Conservation (phyloP, 129 eudicot species). For the Cynara cardunculus region DNA sequence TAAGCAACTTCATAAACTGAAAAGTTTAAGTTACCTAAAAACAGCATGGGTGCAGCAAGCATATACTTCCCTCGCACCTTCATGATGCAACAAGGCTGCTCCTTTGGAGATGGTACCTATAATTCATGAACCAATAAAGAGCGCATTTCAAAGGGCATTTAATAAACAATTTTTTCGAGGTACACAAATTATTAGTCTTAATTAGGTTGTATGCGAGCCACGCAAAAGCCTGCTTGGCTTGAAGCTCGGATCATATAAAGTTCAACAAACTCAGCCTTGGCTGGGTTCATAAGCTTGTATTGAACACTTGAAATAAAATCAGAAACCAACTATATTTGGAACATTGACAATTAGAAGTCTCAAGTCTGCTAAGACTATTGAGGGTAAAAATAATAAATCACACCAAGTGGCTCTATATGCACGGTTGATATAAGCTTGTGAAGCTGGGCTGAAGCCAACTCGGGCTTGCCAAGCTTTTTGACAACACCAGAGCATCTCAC, state of each 20-base stretch:
- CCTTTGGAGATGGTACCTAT: conserved; percentile 93
- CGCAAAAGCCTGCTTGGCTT: not conserved
- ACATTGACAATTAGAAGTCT: not conserved
- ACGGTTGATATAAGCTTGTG: too few relatives aligned
- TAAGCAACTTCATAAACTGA: not conserved
- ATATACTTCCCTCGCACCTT: conserved; percentile 98
- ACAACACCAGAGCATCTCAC: too few relatives aligned
- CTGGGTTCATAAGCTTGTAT: too few relatives aligned
- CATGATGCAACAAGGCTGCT: conserved; percentile 82
- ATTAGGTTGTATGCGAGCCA: not conserved
- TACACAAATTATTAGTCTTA: not conserved
- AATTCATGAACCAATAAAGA: conserved; percentile 19
- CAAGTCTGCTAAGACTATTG: not conserved
- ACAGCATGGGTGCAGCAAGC: conserved; percentile 96
- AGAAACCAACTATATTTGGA: not conserved
- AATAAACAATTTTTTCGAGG: not conserved
- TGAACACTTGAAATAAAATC: not conserved
- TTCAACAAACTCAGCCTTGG: not conserved
- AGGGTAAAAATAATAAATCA: too few relatives aligned
- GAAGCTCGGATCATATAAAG: not conserved
- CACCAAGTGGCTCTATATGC: too few relatives aligned
- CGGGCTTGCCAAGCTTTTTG: too few relatives aligned
- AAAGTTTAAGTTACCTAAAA: conserved; percentile 50
- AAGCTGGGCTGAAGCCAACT: too few relatives aligned
- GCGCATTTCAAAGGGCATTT: not conserved